Conservation (phyloP, 2,329 filamentous ascomycete species). For the Zopfia rhizophila region DNA sequence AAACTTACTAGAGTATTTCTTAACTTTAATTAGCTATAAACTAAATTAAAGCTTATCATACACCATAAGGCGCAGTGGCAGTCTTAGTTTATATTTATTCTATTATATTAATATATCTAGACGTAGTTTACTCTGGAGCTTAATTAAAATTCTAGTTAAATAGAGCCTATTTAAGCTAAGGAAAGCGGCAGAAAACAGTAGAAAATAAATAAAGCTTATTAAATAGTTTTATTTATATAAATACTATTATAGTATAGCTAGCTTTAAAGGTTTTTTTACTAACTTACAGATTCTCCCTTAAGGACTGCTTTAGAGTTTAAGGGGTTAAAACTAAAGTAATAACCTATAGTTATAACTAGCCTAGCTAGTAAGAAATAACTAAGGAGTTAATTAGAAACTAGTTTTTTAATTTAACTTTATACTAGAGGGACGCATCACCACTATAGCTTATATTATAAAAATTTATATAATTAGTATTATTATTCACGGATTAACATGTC, state of each 20-base stretch:
- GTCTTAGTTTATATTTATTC: conserved; percentile 17
- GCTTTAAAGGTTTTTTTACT: conserved; percentile 16
- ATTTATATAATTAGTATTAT: conserved; percentile 12
- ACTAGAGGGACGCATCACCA: conserved; percentile 13
- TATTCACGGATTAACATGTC: conserved; percentile 16
- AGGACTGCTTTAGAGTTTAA: conserved; percentile 7
- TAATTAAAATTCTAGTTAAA: conserved; percentile 8
- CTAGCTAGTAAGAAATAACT: conserved; percentile 6
- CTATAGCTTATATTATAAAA: conserved; percentile 15
- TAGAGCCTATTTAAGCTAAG: conserved; percentile 2
- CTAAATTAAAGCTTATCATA: conserved; percentile 19
- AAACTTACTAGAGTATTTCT: conserved; percentile 19
- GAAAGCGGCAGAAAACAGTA: conserved; percentile 2
- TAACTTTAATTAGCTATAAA: conserved; percentile 21
- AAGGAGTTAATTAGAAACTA: conserved; percentile 6
- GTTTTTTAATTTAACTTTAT: conserved; percentile 9
- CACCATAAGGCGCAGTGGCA: conserved; percentile 14
- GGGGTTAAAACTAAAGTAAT: conserved; percentile 1
- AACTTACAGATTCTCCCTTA: conserved; percentile 5
- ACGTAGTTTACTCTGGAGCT: conserved; percentile 10
- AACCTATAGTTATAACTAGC: conserved; percentile 2
- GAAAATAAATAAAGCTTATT: conserved; percentile 16
- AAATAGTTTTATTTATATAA: conserved; percentile 9
- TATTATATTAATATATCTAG: conserved; percentile 12
- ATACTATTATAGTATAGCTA: conserved; percentile 9